phyloP scores from a whole-genome alignment of 2,329 filamentous ascomycete genomes.

The Canariomyces notabilis region DNA sequence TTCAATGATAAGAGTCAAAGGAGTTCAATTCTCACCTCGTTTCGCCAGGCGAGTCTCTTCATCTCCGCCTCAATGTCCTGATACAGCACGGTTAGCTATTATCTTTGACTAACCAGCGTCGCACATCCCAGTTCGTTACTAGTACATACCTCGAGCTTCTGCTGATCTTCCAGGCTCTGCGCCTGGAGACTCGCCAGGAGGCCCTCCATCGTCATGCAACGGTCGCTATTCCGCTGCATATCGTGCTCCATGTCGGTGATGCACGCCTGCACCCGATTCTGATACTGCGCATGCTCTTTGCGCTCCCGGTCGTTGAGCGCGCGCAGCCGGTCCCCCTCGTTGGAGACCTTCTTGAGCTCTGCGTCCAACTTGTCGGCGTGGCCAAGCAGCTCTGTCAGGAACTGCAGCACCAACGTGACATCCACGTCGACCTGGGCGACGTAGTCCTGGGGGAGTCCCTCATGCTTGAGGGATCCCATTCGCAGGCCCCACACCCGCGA shows the following conservation, averaged over 20 bases:
- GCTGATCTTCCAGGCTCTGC: constrained; percentile 7
- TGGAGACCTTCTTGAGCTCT: background rate
- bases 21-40: background rate
- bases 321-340: background rate
- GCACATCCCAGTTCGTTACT: too few species aligned
- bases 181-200: background rate
- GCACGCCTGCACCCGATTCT: background rate
- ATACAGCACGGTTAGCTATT: too few species aligned
- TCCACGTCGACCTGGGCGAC: constrained; percentile 11
- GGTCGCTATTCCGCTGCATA: constrained; percentile 1
- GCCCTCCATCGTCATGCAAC: background rate
- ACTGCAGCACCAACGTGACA: too few species aligned
- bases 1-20: background rate
- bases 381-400: too few species aligned
- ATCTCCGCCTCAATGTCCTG: too few species aligned
- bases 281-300: background rate
- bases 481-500: too few species aligned
- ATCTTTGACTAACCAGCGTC: too few species aligned
- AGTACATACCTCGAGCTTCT: constrained; percentile 14
- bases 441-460: background rate
- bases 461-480: too few species aligned
- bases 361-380: background rate
- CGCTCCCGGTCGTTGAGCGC: background rate
- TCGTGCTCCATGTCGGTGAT: constrained; percentile 3
- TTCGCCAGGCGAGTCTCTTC: background rate